Percentiles rank a stretch among this genome's conserved stretches.
phyloP scores from a whole-genome alignment of 495 filamentous ascomycete genomes.

The Tuber borchii region DNA sequence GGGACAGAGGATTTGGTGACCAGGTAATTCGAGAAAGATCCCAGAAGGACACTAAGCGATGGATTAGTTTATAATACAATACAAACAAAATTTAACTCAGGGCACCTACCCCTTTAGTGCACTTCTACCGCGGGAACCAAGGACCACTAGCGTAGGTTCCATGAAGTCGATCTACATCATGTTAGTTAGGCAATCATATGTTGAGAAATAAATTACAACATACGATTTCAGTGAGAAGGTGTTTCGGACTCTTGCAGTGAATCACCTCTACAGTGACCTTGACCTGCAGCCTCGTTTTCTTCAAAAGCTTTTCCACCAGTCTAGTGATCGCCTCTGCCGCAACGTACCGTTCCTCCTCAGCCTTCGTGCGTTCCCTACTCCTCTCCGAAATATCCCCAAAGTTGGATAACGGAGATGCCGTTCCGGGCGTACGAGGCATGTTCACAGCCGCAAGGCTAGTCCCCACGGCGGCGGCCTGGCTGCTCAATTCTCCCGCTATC shows the following conservation, averaged over 20 bases:
- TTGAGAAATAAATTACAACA: slow-evolving; percentile 31
- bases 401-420: slow-evolving; percentile 27
- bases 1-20: slow-evolving; percentile 95
- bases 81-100: slow-evolving; percentile 2
- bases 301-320: slow-evolving; percentile 70
- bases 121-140: slow-evolving; percentile 82
- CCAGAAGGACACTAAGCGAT: slow-evolving; percentile 66
- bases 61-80: slow-evolving; percentile 19
- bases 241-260: slow-evolving; percentile 92
- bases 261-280: slow-evolving; percentile 90
- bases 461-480: slow-evolving; percentile 26
- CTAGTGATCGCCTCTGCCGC: slow-evolving; percentile 72
- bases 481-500: slow-evolving; percentile 26
- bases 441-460: slow-evolving; percentile 13
- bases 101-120: slow-evolving; percentile 79
- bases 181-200: slow-evolving; percentile 6
- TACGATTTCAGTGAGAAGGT: slow-evolving; percentile 73
- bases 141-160: slow-evolving; percentile 84
- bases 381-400: slow-evolving; percentile 31
- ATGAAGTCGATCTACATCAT: slow-evolving; percentile 70
- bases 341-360: slow-evolving; percentile 68
- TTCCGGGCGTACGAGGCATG: slow-evolving; percentile 36
- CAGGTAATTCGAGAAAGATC: slow-evolving; percentile 90
- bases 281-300: slow-evolving; percentile 86
- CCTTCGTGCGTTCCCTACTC: slow-evolving; percentile 47